Percentiles rank a stretch among this genome's conserved stretches.
These are phyloP conservation scores for Nakazawaea anatomiae DNA, from an alignment of 805 yeast genomes.

Conservation along the genomic window DNA sequence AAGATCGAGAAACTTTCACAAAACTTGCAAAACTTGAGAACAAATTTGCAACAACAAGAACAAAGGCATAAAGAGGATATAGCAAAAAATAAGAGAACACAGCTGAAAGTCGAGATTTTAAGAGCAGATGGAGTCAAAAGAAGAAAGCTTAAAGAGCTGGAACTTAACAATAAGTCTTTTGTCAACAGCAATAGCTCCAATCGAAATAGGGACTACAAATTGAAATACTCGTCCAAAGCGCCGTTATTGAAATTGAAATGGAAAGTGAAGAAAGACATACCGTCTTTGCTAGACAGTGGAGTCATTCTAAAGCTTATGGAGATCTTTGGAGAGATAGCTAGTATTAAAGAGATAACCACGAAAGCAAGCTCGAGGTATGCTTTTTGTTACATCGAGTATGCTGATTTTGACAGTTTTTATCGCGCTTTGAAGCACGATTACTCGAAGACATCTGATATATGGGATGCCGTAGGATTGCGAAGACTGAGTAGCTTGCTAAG, in stretches of 20 bases:
- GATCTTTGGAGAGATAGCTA: slow-evolving; percentile 35
- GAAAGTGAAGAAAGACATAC: slow-evolving; percentile 35
- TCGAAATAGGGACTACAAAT: background rate
- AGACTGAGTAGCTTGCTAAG: slow-evolving; percentile 42
- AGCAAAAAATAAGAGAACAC: slow-evolving; percentile 1
- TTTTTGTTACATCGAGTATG: slow-evolving; percentile 31
- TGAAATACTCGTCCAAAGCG: slow-evolving; percentile 2
- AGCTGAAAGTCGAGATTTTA: slow-evolving; percentile 15
- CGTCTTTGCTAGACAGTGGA: slow-evolving; percentile 25
- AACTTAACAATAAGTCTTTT: background rate
- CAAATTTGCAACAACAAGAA: slow-evolving; percentile 26
- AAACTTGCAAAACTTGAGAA: slow-evolving; percentile 16
- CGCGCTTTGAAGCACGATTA: slow-evolving; percentile 38
- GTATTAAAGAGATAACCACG: slow-evolving; percentile 12
- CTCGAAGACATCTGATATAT: slow-evolving; percentile 30
- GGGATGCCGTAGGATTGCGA: slow-evolving; percentile 40
- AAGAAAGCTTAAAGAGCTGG: slow-evolving; percentile 9
- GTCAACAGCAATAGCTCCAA: background rate
- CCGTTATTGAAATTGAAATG: slow-evolving; percentile 28
- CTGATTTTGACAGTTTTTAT: slow-evolving; percentile 20
- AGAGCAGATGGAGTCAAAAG: slow-evolving; percentile 14
- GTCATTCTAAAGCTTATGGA: slow-evolving; percentile 34
- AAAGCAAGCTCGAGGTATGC: slow-evolving; percentile 24
- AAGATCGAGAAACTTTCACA: slow-evolving; percentile 10
- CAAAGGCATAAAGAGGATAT: slow-evolving; percentile 16